Base-by-base conservation (phyloP, 305 asterid genomes). In the Rubia tinctorum region DNA sequence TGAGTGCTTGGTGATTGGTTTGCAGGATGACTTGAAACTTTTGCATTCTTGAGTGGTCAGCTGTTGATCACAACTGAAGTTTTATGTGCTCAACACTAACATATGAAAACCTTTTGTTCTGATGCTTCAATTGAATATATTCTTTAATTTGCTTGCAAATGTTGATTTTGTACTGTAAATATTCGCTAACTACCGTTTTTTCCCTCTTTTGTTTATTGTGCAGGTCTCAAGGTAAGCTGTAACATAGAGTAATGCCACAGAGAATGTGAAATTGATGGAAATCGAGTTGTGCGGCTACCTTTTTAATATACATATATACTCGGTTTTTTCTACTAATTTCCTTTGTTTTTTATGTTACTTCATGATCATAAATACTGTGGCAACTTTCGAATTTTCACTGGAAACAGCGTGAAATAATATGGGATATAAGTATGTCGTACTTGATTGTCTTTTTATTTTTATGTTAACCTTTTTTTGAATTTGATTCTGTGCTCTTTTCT, bases 171-270 rank as follows among this genome's bases (percentile, higher is more conserved):
- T 70, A 15, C 40, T 56, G 49, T 43, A 42, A 43, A 56, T 3
- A 9, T 43, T 2, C 34, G 58, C 25, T 69, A 39, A 63, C 47
- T 61, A 71, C 63, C 61, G 55, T 58, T 64, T 67, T 40, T 75
- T 68, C 75, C 43, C 71, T 69, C 13, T 27, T 71, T 68, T 66
- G 12, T 23, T 71, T 78, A 75, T 75, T 83, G 18, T 88, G 96
- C 96, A 93, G 98, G 95, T 82, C 89, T 77, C 92, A 80, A 80
- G 98, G 98, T 93, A 87, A 81, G 79, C 86, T 51, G 79, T 77
- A 79, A 43, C 73, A 71, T 71, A 78, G 79, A 84, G 72, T 68
- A 76, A 67, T 77, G 70, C 80, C 61, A 73, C 81, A 23, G 83
- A 80, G 80, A 76, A 72, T 77, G 69, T 64, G 77, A 78, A 78